Conservation (phyloP, 202 grass and related monocot genomes). For the Panicum virgatum region DNA sequence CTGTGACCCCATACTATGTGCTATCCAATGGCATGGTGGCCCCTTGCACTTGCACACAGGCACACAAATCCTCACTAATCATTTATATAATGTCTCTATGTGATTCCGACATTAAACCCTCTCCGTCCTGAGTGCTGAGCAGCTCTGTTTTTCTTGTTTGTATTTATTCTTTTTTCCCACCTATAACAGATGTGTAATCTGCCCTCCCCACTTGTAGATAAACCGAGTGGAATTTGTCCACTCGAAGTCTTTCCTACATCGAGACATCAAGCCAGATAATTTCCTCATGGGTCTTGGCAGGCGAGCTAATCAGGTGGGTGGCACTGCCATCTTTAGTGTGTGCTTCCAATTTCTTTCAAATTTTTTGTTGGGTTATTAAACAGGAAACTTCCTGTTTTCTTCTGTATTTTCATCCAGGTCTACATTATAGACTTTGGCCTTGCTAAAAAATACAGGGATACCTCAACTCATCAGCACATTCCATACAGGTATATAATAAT, state of each 20-base stretch:
- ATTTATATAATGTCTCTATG: not conserved
- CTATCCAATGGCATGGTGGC: not conserved
- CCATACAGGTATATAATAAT: conserved; percentile 67
- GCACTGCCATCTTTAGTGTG: not conserved
- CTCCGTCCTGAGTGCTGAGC: not conserved
- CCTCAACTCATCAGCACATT: conserved; percentile 87
- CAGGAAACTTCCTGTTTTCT: not conserved
- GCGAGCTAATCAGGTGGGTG: conserved; percentile 77
- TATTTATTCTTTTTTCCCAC: conserved; percentile 8
- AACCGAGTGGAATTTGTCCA: conserved; percentile 95
- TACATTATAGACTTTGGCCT: conserved; percentile 98
- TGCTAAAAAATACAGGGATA: conserved; percentile 97
- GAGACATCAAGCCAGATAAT: conserved; percentile 97
- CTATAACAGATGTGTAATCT: conserved; percentile 12
- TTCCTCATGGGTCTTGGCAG: conserved; percentile 98
- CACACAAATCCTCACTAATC: not conserved
- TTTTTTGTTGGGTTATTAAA: conserved; percentile 26
- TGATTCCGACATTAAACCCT: not conserved
- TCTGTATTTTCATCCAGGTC: conserved; percentile 52
- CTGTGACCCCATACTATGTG: not conserved
- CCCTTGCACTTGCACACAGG: not conserved
- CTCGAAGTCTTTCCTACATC: conserved; percentile 88
- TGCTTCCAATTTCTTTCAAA: conserved; percentile 8
- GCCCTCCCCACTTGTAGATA: conserved; percentile 52
- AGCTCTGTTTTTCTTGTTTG: conserved; percentile 1